These are phyloP conservation scores for Canna indica DNA, from an alignment of 176 grass and related monocot species.

Conservation along the genomic window DNA sequence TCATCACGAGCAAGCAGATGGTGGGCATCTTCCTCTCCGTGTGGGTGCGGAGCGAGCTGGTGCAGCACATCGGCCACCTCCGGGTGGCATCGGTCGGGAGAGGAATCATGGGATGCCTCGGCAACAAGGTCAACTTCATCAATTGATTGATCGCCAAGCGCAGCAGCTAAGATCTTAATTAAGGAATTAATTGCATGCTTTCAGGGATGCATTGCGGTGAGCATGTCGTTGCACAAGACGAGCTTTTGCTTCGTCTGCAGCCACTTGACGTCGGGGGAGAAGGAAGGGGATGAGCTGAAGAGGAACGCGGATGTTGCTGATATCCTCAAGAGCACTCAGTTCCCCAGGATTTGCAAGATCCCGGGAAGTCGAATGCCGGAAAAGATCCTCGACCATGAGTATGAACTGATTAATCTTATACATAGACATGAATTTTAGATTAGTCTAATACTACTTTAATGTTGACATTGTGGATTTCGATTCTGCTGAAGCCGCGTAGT, in stretches of 20 bases:
- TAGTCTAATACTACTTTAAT: neutral
- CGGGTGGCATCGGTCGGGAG: constrained; percentile 51
- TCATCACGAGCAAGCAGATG: constrained; percentile 83
- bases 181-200: neutral
- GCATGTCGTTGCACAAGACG: constrained; percentile 74
- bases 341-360: constrained; percentile 57
- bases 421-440: no score
- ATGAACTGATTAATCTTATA: neutral
- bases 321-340: constrained; percentile 80
- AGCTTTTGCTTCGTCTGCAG: constrained; percentile 87
- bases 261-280: constrained; percentile 91
- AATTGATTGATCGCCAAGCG: neutral
- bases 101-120: constrained; percentile 82
- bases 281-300: constrained; percentile 82
- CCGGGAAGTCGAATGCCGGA: constrained; percentile 41
- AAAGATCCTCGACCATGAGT: constrained; percentile 78
- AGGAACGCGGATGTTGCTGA: constrained; percentile 83
- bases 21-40: constrained; percentile 80
- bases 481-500: constrained; percentile 43
- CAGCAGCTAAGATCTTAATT: no score
- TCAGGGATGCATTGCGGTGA: constrained; percentile 79
- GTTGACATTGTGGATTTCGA: neutral
- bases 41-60: constrained; percentile 78
- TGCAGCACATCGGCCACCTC: constrained; percentile 75
- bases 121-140: constrained; percentile 59